Evolutionary conservation across 2,329 filamentous ascomycete genomes (phyloP), one percentile per base, ranked within the genome.

Genomic region (Aspergillus nomiae): DNA sequence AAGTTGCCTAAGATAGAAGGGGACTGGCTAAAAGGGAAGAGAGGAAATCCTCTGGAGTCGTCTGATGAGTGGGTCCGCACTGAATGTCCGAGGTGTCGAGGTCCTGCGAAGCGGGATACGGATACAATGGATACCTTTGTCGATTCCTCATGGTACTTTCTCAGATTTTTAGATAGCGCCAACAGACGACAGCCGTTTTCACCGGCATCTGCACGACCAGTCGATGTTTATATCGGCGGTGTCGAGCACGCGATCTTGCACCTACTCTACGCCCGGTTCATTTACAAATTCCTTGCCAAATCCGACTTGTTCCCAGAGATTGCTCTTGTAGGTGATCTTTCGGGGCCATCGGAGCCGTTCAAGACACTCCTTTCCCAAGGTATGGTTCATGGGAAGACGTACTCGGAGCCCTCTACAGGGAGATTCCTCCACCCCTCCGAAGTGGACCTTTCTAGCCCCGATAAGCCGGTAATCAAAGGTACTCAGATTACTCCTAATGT

Each of bases 71-170:
- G 92, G 88, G 83, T 92, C 53, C 87, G 93, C 69, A 91, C 89
- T 0, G 76, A 83, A 3, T 97, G 93, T 73, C 93, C 93, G 24
- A 78, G 71, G 55, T 97, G 93, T 71, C 80, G 85, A 19, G 83
- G 85, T 1, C 79, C 87, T 28, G 93, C 92, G 8, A 90, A 88
- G 74, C 86, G 93, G 66, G 93, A 97, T 67, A 96, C 93, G 0
- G 93, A 97, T 75, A 97, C 93, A 3, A 96, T 97, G 93, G 93
- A 97, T 76, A 97, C 93, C 0, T 97, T 97, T 78, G 93, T 97
- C 64, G 93, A 96, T 78, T 96, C 92, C 1, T 96, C 92, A 59
- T 97, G 93, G 93, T 97, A 97, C 77, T 96, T 89, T 72, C 87
- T 94, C 79, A 87, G 92, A 14, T 96, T 92, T 70, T 78, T 89